Base-by-base conservation (phyloP, 2,329 filamentous ascomycete species). In the Aspergillus texensis region DNA sequence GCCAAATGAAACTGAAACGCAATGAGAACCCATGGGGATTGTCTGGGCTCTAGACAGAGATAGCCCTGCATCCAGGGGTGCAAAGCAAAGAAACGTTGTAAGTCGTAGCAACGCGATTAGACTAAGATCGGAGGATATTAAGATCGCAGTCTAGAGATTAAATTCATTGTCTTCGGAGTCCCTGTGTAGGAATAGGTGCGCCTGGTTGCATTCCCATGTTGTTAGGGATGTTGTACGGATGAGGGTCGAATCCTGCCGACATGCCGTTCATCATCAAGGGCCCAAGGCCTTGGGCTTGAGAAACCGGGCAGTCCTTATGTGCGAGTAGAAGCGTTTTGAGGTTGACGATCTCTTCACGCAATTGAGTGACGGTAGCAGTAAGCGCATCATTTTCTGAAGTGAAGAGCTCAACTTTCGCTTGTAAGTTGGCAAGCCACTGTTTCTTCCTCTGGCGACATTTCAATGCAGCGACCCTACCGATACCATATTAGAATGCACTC, bases 381-480 rank as follows among this genome's bases (percentile, higher is more conserved):
- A 99, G 84, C 1, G 88, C 88, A 74, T 99, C 95, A 67, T 98
- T 98, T 79, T 99, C 95, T 0, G 86, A 90, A 67, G 91, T 94
- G 74, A 93, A 98, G 69, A 96, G 85, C 77, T 99, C 95, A 19
- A 98, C 94, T 79, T 98, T 98, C 61, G 88, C 88, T 78, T 99
- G 95, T 1, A 99, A 85, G 70, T 97, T 98, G 36, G 92, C 91
- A 62, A 98, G 86, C 95, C 95, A 99, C 77, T 98, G 95, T 85
- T 99, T 99, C 85, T 99, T 99, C 24, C 95, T 88, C 78, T 99
- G 95, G 65, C 95, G 91, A 79, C 95, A 99, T 76, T 99, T 99
- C 64, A 99, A 84, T 3, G 95, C 95, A 66, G 95, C 95, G 68
- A 99, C 93, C 75, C 95, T 97, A 68, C 26, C 28, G 34, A 8